phyloP scores from a whole-genome alignment of 2,329 filamentous ascomycete species.

The Pestalotiopsis sp. region DNA sequence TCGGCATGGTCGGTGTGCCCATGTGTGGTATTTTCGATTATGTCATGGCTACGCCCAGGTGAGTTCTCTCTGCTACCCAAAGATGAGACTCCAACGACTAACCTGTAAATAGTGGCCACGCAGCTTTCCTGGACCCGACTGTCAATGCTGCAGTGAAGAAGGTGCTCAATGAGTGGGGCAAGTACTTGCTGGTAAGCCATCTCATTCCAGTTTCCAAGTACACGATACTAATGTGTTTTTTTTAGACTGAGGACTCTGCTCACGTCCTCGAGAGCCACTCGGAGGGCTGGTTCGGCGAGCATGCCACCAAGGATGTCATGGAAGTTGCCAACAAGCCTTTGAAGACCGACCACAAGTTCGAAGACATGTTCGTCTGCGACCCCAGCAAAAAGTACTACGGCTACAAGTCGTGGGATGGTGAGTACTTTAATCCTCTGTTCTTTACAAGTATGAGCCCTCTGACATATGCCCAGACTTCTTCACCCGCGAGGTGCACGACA shows the following conservation, averaged over 20 bases:
- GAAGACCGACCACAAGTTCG: constrained; percentile 46
- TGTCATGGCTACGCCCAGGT: constrained; percentile 55
- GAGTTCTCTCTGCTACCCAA: no score
- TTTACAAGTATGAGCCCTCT: background rate
- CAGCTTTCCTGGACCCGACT: constrained; percentile 55
- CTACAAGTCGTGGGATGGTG: constrained; percentile 59
- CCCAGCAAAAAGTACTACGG: constrained; percentile 52
- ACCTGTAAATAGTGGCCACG: constrained; percentile 40
- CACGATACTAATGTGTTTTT: background rate
- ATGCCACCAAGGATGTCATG: constrained; percentile 47
- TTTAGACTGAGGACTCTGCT: constrained; percentile 51
- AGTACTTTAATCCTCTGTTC: constrained; percentile 8
- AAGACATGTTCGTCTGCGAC: constrained; percentile 63
- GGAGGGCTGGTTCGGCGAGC: constrained; percentile 56
- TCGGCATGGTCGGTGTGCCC: constrained; percentile 55
- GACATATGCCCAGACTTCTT: constrained; percentile 47
- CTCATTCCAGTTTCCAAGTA: background rate
- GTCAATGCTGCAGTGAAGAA: constrained; percentile 55
- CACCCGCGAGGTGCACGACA: constrained; percentile 48
- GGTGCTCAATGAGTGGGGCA: constrained; percentile 58
- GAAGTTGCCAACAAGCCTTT: constrained; percentile 49
- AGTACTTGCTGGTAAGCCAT: constrained; percentile 45
- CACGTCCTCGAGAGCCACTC: constrained; percentile 44
- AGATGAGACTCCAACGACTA: no score
- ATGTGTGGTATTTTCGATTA: constrained; percentile 56